Evolutionary conservation across 352 stramenopile species (phyloP), one percentile per base, ranked within the genome.

Genomic region (Phytophthora aleatoria): DNA sequence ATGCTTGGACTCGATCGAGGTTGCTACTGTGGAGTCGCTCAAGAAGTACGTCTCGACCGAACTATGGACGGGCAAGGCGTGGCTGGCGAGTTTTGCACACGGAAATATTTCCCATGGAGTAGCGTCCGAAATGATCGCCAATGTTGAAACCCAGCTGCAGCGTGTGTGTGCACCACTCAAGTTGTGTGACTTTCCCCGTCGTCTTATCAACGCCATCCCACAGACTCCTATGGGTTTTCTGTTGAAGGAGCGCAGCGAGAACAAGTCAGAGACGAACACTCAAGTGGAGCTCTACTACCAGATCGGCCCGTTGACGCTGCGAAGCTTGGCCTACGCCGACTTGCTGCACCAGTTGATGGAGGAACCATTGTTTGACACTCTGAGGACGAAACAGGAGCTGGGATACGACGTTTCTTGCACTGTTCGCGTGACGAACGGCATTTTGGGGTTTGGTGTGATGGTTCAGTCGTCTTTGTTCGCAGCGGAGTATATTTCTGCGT

Each of bases 361-460:
- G 43, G 90, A 97, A 53, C 90, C 90, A 26, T 67, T 96, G 13
- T 97, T 96, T 63, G 87, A 96, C 43, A 87, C 83, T 1, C 64
- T 97, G 24, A 83, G 90, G 27, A 97, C 90, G 1, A 96, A 96
- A 64, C 76, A 96, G 57, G 89, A 96, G 57, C 74, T 97, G 3
- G 89, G 89, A 2, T 97, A 97, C 70, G 85, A 94, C 31, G 89
- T 97, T 10, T 94, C 84, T n/a, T 97, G 90, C 63, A 91, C 76
- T 0, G 81, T 92, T 56, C 84, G 85, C 16, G 70, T 92, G 20
- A 95, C 87, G 2, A 85, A 95, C 49, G 85, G 87, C 28, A 83
- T 96, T 45, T 71, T 95, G 28, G 87, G 87, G 28, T 95, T 88
- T 52, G 82, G 84, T n/a, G 78, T 96, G 28, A 89, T 83, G 61